Conservation (phyloP, 495 filamentous ascomycete species). For the Emericellopsis terricola region DNA sequence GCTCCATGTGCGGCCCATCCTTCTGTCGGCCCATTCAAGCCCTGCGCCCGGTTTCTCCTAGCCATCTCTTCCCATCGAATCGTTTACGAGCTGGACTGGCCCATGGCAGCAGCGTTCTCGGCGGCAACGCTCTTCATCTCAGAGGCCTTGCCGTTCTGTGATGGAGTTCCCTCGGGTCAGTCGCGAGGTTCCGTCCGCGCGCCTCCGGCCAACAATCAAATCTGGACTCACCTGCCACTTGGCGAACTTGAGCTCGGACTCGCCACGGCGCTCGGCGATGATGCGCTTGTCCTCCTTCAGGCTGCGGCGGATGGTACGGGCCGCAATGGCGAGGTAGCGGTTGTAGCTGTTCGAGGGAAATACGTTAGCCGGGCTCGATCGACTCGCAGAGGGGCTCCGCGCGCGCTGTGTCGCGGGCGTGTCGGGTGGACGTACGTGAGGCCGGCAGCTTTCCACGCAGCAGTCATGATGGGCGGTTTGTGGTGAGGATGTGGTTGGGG, state of each 20-base stretch:
- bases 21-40: no score
- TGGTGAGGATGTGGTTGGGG: slow-evolving; percentile 32
- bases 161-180: no score
- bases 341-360: slow-evolving; percentile 71
- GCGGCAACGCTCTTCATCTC: slow-evolving; percentile 57
- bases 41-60: no score
- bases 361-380: no score
- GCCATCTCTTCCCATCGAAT: no score
- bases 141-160: slow-evolving; percentile 94
- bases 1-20: no score
- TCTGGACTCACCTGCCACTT: slow-evolving; percentile 79
- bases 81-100: not conserved
- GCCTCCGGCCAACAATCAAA: no score
- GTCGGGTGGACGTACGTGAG: slow-evolving; percentile 68
- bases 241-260: slow-evolving; percentile 78
- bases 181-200: slow-evolving; percentile 2
- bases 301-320: slow-evolving; percentile 70
- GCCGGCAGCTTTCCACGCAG: slow-evolving; percentile 96
- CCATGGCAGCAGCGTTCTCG: slow-evolving; percentile 36
- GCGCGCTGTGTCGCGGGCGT: no score
- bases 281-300: slow-evolving; percentile 87
- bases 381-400: no score
- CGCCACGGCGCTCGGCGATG: slow-evolving; percentile 71
- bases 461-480: slow-evolving; percentile 65
- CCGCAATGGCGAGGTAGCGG: slow-evolving; percentile 61